These are phyloP conservation scores for Boletus insuetus DNA, from an alignment of 768 basidiomycete genomes.

Conservation along the genomic window DNA sequence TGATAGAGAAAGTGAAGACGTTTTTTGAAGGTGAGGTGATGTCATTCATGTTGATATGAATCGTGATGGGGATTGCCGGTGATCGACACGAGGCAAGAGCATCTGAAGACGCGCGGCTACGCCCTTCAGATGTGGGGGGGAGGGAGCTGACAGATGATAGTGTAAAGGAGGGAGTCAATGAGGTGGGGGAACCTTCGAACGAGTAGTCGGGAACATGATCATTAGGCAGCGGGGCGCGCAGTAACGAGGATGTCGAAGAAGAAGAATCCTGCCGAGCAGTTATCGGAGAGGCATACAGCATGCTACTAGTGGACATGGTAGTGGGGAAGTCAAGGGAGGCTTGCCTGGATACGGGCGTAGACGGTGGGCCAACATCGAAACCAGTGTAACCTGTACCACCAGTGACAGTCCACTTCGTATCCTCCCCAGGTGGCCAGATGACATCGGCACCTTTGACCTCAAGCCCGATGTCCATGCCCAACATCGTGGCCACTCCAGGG, in stretches of 20 bases:
- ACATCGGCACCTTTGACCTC: conserved; percentile 68
- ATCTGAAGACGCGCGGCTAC: conserved; percentile 40
- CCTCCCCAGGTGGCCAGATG: conserved; percentile 55
- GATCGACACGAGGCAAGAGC: conserved; percentile 29
- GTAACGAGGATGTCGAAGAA: conserved; percentile 58
- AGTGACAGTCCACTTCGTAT: conserved; percentile 56
- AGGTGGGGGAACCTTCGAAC: conserved; percentile 62
- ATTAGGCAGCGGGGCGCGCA: conserved; percentile 71
- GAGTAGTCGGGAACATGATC: conserved; percentile 69
- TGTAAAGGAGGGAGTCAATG: conserved; percentile 43
- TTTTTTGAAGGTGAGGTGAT: conserved; percentile 63
- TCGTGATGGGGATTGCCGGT: conserved; percentile 62
- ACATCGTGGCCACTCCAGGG: conserved; percentile 76
- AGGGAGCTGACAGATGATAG: conserved; percentile 41
- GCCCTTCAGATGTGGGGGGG: conserved; percentile 30
- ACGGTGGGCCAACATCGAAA: conserved; percentile 52
- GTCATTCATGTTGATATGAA: conserved; percentile 81
- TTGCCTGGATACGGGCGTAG: conserved; percentile 41
- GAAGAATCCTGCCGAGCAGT: conserved; percentile 39
- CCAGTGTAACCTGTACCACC: conserved; percentile 73
- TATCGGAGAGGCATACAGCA: conserved; percentile 22
- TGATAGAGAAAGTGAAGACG: conserved; percentile 61
- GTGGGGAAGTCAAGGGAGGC: conserved; percentile 47
- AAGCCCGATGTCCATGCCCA: conserved; percentile 74
- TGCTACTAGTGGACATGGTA: conserved; percentile 15